Percentiles rank a stretch among this genome's conserved stretches.
Evolutionary conservation across 1,284 basidiomycete genomes (phyloP).

Genomic region (Tetrapyrgos nigripes): DNA sequence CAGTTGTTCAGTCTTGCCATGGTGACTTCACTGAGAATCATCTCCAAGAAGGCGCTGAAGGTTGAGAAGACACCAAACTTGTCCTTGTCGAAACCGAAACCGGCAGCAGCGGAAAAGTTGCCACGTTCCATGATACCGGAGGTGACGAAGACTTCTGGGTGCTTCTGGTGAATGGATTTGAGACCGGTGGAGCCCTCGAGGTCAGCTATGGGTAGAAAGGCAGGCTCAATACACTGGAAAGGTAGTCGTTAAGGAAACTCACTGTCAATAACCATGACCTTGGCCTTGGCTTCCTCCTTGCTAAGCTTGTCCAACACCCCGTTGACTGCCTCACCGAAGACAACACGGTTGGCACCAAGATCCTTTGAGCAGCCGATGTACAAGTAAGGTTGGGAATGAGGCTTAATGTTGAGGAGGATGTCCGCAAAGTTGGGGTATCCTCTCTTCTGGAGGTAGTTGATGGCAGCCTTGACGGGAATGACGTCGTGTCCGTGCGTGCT

Average conservation of each 20-base stretch:
- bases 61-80: conserved; percentile 87
- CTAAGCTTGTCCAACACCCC: conserved; percentile 73
- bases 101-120: conserved; percentile 85
- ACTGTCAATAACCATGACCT: conserved; percentile 89
- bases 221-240: conserved; percentile 2
- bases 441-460: conserved; percentile 72
- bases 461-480: conserved; percentile 77
- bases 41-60: conserved; percentile 89
- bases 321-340: conserved; percentile 86
- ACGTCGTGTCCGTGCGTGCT: conserved; percentile 83
- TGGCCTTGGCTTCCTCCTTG: conserved; percentile 79
- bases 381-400: conserved; percentile 59
- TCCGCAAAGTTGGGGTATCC: conserved; percentile 64
- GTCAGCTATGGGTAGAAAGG: conserved; percentile 61
- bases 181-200: conserved; percentile 87
- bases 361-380: conserved; percentile 77
- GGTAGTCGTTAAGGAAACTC: conserved; percentile 27
- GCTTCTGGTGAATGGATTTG: conserved; percentile 85
- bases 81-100: conserved; percentile 79
- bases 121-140: conserved; percentile 87
- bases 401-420: conserved; percentile 73
- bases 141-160: conserved; percentile 84
- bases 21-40: conserved; percentile 87
- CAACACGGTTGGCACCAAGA: conserved; percentile 77
- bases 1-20: conserved; percentile 89